Percentiles rank a stretch among this genome's conserved stretches.
These are phyloP conservation scores for Trichoderma parareesei DNA, from an alignment of 495 filamentous ascomycete genomes.

Conservation along the genomic window DNA sequence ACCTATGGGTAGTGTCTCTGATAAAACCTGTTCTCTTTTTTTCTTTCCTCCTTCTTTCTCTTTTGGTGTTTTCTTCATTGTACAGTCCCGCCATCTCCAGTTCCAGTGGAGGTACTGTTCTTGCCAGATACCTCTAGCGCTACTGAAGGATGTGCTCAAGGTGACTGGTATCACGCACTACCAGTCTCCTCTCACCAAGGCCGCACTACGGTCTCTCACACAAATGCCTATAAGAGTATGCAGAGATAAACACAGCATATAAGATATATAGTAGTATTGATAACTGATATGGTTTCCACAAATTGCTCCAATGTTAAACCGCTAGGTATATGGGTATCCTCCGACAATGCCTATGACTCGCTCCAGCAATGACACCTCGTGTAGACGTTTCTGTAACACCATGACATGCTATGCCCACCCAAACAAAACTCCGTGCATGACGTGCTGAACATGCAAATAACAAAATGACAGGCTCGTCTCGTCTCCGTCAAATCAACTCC, in stretches of 20 bases:
- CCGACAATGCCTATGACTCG: not conserved
- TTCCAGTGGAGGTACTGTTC: no score
- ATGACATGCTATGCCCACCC: slow-evolving; percentile 9
- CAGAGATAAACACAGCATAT: not conserved
- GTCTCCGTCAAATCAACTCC: not conserved
- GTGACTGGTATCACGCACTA: no score
- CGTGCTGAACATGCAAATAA: not conserved
- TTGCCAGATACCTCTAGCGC: no score
- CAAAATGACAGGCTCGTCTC: not conserved
- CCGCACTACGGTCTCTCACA: not conserved
- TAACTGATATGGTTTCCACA: not conserved
- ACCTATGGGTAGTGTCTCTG: no score
- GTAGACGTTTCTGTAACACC: slow-evolving; percentile 8
- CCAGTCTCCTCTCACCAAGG: not conserved
- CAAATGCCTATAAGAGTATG: not conserved
- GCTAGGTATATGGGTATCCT: slow-evolving; percentile 5
- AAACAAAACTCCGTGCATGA: slow-evolving; percentile 6
- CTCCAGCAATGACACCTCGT: slow-evolving; percentile 4
- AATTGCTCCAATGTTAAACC: not conserved
- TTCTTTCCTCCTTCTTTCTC: no score
- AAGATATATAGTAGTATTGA: not conserved
- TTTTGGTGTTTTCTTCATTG: no score
- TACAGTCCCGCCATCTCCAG: no score
- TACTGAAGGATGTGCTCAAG: no score
- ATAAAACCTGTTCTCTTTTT: no score